Conservation (phyloP, 2,329 filamentous ascomycete genomes). For the Fusarium penzigii region DNA sequence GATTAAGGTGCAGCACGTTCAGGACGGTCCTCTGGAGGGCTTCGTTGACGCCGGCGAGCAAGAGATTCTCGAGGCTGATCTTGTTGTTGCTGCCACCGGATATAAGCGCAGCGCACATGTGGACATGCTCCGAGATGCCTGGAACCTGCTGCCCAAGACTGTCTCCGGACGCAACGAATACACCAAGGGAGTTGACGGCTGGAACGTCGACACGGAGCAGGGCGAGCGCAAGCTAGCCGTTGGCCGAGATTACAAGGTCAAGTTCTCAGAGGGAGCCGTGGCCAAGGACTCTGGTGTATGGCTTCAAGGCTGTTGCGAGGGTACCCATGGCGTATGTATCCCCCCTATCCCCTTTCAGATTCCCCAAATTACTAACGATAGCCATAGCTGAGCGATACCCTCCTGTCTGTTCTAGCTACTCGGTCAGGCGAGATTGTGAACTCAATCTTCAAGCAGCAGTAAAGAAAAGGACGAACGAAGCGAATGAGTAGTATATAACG, state of each 20-base stretch:
- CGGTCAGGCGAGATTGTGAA: constrained; percentile 77
- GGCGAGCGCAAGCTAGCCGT: constrained; percentile 61
- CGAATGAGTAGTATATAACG: constrained; percentile 18
- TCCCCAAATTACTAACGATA: constrained; percentile 20
- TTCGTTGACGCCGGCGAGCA: constrained; percentile 41
- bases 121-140: constrained; percentile 68
- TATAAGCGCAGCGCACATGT: constrained; percentile 80
- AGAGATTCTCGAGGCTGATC: constrained; percentile 73
- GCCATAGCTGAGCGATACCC: constrained; percentile 71
- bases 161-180: constrained; percentile 31
- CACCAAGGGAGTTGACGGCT: constrained; percentile 40
- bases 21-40: constrained; percentile 42
- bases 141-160: constrained; percentile 63
- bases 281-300: constrained; percentile 77
- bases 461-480: constrained; percentile 20
- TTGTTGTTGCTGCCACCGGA: constrained; percentile 84
- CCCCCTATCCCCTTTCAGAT: neutral
- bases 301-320: constrained; percentile 93
- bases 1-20: constrained; percentile 56
- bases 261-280: constrained; percentile 69
- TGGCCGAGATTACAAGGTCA: constrained; percentile 74
- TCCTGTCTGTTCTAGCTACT: constrained; percentile 76
- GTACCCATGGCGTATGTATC: constrained; percentile 82
- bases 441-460: constrained; percentile 61
- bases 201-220: constrained; percentile 41